phyloP scores from a whole-genome alignment of 2,329 filamentous ascomycete genomes.

The Apiospora phragmitis region DNA sequence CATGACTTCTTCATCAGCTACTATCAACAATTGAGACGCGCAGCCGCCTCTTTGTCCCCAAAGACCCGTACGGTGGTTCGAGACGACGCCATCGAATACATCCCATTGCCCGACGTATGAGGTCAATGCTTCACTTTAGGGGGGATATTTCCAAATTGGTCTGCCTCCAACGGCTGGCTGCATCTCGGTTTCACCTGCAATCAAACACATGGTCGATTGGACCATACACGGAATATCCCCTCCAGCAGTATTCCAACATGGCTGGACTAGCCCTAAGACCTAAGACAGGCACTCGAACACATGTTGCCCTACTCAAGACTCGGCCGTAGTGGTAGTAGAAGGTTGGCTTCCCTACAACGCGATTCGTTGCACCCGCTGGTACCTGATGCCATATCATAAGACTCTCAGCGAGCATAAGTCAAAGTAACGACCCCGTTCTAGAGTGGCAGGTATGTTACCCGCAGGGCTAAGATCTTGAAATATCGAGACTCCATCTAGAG shows the following conservation, averaged over 20 bases:
- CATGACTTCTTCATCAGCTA: background rate
- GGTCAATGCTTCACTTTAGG: background rate
- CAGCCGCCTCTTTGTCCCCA: background rate
- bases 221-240: background rate
- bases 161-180: background rate
- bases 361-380: background rate
- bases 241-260: background rate
- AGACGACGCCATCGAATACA: background rate
- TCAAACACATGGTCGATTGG: background rate
- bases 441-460: background rate
- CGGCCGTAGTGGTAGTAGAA: background rate
- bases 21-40: background rate
- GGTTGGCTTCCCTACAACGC: background rate
- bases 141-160: background rate
- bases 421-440: background rate
- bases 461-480: background rate
- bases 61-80: background rate
- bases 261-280: background rate
- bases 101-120: background rate
- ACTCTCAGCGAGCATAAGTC: background rate
- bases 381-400: background rate
- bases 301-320: background rate
- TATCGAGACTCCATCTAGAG: background rate
- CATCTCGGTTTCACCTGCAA: background rate
- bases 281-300: background rate